Base-by-base conservation (phyloP, 768 basidiomycete genomes). In the Russula olivacea region DNA sequence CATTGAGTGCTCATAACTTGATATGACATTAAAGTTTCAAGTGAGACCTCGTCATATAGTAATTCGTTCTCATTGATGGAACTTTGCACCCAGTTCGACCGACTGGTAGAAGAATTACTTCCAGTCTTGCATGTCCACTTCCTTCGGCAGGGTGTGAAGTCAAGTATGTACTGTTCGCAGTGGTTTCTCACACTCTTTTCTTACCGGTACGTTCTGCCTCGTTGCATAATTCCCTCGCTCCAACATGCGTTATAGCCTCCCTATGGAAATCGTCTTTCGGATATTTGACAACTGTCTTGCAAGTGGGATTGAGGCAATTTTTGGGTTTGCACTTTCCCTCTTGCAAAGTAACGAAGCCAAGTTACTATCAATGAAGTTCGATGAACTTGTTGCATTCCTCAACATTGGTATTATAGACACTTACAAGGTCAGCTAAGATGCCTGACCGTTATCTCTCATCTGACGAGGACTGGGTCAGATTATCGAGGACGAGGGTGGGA, bases 161-260 rank as follows among this genome's bases (percentile, higher is more conserved):
- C 93, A 51, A 95, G 90, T 76, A 98, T 99, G 94, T 98, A 89
- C 72, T 96, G 93, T 70, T 93, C 92, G 15, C 97, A 98, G 67
- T 99, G 97, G 97, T 98, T 98, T 74, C 79, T 99, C 72, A 98
- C 97, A 0, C 76, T 99, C 72, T 98, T 98, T 78, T 91, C 92
- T 71, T 98, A 96, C 74, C 85, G 92, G 92, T 88, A 70, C 69
- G 81, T 71, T 7, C 10, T 19, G 3, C 30, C 40, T 51, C 45
- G 5, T 48, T 30, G 48, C 12, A 2, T 17, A 50, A 15, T 28
- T 41, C 17, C 10, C 41, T 34, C 32, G 12, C 28, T 30, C 55
- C 58, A 21, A 66, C 21, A 19, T 14, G 7, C 11, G 14, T 23
- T 2, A 3, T 59, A 97, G 97, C 32, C 98, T 98, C 73, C 97